Conservation (phyloP, 2,329 filamentous ascomycete genomes). For the Verticillium klebahnii region DNA sequence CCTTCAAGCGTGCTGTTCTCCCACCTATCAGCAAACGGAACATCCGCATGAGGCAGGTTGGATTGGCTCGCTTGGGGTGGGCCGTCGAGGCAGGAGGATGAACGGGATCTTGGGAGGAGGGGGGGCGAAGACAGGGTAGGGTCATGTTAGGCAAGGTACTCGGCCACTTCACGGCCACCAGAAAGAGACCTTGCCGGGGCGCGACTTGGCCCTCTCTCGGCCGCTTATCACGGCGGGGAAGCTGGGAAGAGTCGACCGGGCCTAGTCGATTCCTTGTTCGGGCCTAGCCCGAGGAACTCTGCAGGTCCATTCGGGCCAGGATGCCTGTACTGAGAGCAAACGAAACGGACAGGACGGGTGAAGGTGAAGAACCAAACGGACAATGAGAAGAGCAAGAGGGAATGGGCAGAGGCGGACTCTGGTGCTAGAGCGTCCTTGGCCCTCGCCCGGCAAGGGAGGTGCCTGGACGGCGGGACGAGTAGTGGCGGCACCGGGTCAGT, state of each 20-base stretch:
- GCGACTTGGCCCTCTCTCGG: not conserved
- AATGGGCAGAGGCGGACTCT: not conserved
- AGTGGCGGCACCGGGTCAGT: not conserved
- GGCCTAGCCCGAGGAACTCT: not conserved
- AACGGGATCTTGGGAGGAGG: slow-evolving; percentile 1
- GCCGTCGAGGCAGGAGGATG: not conserved
- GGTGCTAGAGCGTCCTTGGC: not conserved
- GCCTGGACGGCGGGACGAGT: not conserved
- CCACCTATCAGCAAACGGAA: slow-evolving; percentile 21
- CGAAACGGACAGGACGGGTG: not conserved
- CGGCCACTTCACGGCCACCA: not conserved
- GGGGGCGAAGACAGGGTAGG: not conserved
- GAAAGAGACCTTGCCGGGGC: not conserved
- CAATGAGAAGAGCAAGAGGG: not conserved
- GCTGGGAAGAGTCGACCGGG: not conserved
- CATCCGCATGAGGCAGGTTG: slow-evolving; percentile 23
- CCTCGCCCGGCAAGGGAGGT: not conserved
- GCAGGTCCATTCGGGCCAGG: not conserved
- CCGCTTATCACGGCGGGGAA: not conserved
- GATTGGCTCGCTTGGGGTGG: slow-evolving; percentile 6
- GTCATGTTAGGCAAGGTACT: not conserved
- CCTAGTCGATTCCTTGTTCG: not conserved
- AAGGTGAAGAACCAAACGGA: not conserved
- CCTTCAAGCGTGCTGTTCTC: slow-evolving; percentile 6
- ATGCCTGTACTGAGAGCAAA: not conserved